Conservation (phyloP, 1,284 basidiomycete species). For the Rhodotorula mucilaginosa region DNA sequence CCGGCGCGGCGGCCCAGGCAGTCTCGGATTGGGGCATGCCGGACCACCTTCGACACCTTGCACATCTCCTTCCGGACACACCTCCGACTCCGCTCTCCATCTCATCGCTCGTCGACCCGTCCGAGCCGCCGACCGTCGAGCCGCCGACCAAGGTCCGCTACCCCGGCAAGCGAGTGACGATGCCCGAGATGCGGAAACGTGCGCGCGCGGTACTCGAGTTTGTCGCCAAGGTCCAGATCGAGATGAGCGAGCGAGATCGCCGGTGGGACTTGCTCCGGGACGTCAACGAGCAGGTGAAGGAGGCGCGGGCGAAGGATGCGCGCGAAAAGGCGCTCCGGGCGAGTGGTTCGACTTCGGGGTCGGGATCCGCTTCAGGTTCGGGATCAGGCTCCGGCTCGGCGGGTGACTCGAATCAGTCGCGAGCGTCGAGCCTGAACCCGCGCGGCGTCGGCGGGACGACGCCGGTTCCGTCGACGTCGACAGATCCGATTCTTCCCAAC, state of each 20-base stretch:
- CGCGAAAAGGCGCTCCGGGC: slow-evolving; percentile 47
- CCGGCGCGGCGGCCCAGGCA: not conserved
- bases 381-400: not conserved
- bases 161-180: slow-evolving; percentile 89
- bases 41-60: slow-evolving; percentile 86
- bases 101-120: slow-evolving; percentile 47
- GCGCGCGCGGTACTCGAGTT: slow-evolving; percentile 88
- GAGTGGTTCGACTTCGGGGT: slow-evolving; percentile 11
- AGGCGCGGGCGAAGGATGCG: slow-evolving; percentile 9
- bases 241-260: slow-evolving; percentile 47
- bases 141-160: slow-evolving; percentile 89
- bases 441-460: slow-evolving; percentile 10
- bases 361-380: slow-evolving; percentile 19
- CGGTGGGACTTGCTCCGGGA: slow-evolving; percentile 51
- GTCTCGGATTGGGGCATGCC: slow-evolving; percentile 77
- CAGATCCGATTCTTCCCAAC: not conserved
- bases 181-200: slow-evolving; percentile 95
- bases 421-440: slow-evolving; percentile 13
- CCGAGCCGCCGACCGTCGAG: slow-evolving; percentile 58
- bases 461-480: not conserved
- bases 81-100: slow-evolving; percentile 74
- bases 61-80: slow-evolving; percentile 74
- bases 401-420: slow-evolving; percentile 3
- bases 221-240: slow-evolving; percentile 55
- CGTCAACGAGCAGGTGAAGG: slow-evolving; percentile 57